These are phyloP conservation scores for Novymonas esmeraldas DNA, from an alignment of 208 protist species.

Conservation along the genomic window DNA sequence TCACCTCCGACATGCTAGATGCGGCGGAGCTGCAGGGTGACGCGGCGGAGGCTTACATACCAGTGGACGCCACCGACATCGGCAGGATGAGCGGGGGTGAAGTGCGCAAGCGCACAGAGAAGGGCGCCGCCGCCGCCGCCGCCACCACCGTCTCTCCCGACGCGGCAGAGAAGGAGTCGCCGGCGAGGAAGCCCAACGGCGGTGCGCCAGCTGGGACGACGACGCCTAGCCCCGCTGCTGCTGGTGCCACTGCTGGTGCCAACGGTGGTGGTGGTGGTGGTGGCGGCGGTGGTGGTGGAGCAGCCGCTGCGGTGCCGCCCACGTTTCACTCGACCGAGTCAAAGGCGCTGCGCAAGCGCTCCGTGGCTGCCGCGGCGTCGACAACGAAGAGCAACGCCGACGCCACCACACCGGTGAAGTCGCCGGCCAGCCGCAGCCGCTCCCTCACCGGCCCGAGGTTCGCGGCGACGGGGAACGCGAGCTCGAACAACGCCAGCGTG, in stretches of 20 bases:
- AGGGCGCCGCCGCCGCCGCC: slow-evolving; percentile 2
- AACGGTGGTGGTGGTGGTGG: too few species aligned
- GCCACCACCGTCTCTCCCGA: neutral
- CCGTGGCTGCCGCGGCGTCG: slow-evolving; percentile 2
- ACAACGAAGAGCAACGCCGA: neutral
- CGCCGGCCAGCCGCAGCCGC: neutral
- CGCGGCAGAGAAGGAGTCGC: neutral
- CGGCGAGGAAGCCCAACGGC: too few species aligned
- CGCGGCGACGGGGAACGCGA: neutral
- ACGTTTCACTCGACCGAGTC: neutral
- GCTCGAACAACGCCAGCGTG: neutral
- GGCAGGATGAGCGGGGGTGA: slow-evolving; percentile 60
- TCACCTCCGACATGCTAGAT: slow-evolving; percentile 87
- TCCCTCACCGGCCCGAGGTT: neutral
- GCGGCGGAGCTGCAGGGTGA: slow-evolving; percentile 51
- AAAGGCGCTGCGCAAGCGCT: slow-evolving; percentile 3
- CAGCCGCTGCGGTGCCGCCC: neutral
- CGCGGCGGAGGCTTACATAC: slow-evolving; percentile 31
- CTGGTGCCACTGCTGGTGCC: too few species aligned
- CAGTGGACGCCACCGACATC: slow-evolving; percentile 40
- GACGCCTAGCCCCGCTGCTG: too few species aligned
- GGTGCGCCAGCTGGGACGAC: too few species aligned
- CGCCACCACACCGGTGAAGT: neutral
- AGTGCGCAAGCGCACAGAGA: slow-evolving; percentile 49
- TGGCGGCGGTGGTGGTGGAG: too few species aligned